Evolutionary conservation across 2,329 filamentous ascomycete species (phyloP).

Genomic region (Fusarium setosum): DNA sequence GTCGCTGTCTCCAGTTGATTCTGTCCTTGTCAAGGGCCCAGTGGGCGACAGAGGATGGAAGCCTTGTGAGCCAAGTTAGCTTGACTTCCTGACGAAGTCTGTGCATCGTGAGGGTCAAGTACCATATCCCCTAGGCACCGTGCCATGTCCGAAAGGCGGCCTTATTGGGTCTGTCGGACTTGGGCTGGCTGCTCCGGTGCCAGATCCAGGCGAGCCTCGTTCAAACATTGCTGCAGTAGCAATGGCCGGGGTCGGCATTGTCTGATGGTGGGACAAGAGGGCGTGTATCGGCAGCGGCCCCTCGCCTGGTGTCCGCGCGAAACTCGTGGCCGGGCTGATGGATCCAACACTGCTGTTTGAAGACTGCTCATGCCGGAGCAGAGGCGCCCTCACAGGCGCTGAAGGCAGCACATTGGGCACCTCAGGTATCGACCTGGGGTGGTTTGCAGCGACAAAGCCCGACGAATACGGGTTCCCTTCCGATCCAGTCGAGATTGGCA

Average conservation of each 20-base stretch:
- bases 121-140: conserved; percentile 50
- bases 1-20: conserved; percentile 45
- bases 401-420: conserved; percentile 42
- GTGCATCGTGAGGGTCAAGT: conserved; percentile 35
- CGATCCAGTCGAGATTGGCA: conserved; percentile 28
- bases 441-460: conserved; percentile 46
- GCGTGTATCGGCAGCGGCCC: conserved; percentile 66
- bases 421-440: conserved; percentile 44
- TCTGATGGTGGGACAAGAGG: conserved; percentile 58
- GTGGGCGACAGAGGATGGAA: conserved; percentile 49
- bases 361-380: conserved; percentile 58
- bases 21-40: conserved; percentile 46
- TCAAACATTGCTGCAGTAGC: conserved; percentile 31
- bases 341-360: conserved; percentile 58
- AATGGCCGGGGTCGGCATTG: conserved; percentile 32
- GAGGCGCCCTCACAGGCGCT: conserved; percentile 47
- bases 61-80: conserved; percentile 48
- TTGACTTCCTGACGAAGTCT: conserved; percentile 28
- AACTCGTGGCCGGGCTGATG: conserved; percentile 50
- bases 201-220: conserved; percentile 32
- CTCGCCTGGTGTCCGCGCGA: conserved; percentile 58
- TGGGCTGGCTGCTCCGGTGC: conserved; percentile 32
- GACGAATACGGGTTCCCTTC: conserved; percentile 40
- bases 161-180: conserved; percentile 42
- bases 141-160: conserved; percentile 35